These are phyloP conservation scores for Aspergillus baeticus DNA, from an alignment of 495 filamentous ascomycete genomes.

Conservation along the genomic window DNA sequence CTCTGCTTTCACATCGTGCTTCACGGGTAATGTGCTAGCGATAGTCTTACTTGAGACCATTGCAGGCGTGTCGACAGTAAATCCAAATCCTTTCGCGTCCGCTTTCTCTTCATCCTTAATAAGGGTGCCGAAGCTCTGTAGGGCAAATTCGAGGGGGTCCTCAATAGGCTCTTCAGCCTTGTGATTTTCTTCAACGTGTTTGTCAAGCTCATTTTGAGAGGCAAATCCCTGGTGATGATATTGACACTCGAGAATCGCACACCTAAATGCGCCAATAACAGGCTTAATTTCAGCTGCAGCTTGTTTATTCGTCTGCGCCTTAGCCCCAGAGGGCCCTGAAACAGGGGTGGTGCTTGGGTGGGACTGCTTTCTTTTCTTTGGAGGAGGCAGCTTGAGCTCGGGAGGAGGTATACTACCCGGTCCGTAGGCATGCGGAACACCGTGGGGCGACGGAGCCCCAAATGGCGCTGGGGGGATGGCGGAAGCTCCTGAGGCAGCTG, in stretches of 20 bases:
- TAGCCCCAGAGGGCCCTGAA: slow-evolving; percentile 27
- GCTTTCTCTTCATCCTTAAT: slow-evolving; percentile 35
- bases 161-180: slow-evolving; percentile 45
- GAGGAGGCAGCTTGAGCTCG: slow-evolving; percentile 61
- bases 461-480: slow-evolving; percentile 65
- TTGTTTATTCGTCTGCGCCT: slow-evolving; percentile 32
- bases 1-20: slow-evolving; percentile 36
- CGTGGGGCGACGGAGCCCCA: slow-evolving; percentile 68
- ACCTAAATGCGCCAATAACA: slow-evolving; percentile 39
- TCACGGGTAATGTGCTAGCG: slow-evolving; percentile 30
- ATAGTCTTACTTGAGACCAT: slow-evolving; percentile 26
- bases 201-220: slow-evolving; percentile 44
- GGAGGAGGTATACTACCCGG: slow-evolving; percentile 48
- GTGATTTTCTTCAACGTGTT: slow-evolving; percentile 48
- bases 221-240: slow-evolving; percentile 45
- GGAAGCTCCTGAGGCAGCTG: slow-evolving; percentile 58
- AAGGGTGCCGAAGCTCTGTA: slow-evolving; percentile 44
- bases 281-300: slow-evolving; percentile 34
- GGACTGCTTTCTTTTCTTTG: slow-evolving; percentile 57
- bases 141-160: slow-evolving; percentile 45
- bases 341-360: slow-evolving; percentile 36
- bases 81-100: slow-evolving; percentile 22
- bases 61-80: slow-evolving; percentile 14
- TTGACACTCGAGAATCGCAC: slow-evolving; percentile 44
- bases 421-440: slow-evolving; percentile 57